Conservation (phyloP, 257 asterid genomes). For the Lycium ferocissimum region DNA sequence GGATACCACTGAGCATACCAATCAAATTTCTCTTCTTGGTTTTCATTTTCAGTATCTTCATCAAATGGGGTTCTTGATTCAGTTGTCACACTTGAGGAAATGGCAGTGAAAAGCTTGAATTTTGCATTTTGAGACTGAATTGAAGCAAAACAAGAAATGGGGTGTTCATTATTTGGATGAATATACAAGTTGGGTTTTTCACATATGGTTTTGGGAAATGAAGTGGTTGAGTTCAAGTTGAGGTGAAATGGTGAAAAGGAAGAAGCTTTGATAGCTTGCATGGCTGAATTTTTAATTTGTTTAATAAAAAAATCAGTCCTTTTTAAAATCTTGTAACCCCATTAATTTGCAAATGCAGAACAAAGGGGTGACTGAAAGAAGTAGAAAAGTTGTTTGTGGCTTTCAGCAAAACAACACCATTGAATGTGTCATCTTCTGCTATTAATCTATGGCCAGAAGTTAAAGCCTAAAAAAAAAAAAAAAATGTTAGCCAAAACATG, state of each 20-base stretch:
- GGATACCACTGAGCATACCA: constrained; percentile 96
- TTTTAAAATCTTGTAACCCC: not conserved
- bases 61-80: constrained; percentile 40
- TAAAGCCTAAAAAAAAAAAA: no score
- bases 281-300: constrained; percentile 35
- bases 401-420: constrained; percentile 2
- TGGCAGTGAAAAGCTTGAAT: constrained; percentile 57
- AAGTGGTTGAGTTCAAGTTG: constrained; percentile 26
- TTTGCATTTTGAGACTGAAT: constrained; percentile 40
- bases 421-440: not conserved
- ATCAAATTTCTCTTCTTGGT: constrained; percentile 59
- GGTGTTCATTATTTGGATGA: constrained; percentile 35
- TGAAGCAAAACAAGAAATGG: constrained; percentile 27
- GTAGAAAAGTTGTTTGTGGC: not conserved
- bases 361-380: no score
- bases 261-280: constrained; percentile 66
- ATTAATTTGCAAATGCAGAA: not conserved
- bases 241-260: constrained; percentile 37
- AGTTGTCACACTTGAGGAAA: constrained; percentile 45
- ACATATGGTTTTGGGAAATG: not conserved
- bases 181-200: constrained; percentile 35
- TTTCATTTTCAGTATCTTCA: constrained; percentile 32
- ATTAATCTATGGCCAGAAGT: not conserved
- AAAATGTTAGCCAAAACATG: not conserved
- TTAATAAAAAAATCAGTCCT: not conserved